These are phyloP conservation scores for Elaphomyces granulatus DNA, from an alignment of 495 filamentous ascomycete species.

Conservation along the genomic window DNA sequence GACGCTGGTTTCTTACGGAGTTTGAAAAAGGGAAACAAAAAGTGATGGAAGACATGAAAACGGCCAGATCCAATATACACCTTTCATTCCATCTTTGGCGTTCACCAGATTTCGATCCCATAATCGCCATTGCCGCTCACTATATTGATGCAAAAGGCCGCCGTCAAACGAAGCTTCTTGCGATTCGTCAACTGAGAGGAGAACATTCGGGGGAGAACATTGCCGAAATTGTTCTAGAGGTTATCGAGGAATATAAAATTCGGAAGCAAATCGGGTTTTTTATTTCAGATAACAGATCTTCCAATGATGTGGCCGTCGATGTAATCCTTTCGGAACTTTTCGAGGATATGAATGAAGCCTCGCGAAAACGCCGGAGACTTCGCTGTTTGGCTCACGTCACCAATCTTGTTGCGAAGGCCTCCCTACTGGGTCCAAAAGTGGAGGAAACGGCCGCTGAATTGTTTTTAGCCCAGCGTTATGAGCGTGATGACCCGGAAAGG, in stretches of 20 bases:
- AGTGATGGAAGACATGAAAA: not conserved
- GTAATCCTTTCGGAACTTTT: no score
- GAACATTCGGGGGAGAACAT: not conserved
- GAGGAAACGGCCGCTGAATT: no score
- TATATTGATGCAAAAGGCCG: not conserved
- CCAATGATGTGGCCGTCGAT: no score
- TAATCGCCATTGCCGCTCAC: not conserved
- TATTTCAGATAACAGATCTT: no score
- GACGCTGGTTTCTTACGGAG: not conserved
- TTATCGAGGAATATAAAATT: no score
- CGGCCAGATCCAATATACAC: not conserved
- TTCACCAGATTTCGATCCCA: not conserved
- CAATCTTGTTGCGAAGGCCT: not conserved
- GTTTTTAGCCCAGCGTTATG: no score
- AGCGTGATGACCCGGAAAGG: no score
- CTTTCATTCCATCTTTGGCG: not conserved
- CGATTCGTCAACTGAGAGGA: not conserved
- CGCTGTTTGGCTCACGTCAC: not conserved
- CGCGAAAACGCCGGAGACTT: no score
- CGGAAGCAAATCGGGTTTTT: no score
- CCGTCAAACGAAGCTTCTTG: not conserved
- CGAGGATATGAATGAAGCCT: no score
- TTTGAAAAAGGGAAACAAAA: not conserved
- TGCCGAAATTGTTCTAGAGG: no score
- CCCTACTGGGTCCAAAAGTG: no score